Evolutionary conservation across 257 asterid genomes (phyloP).

Genomic region (Fraxinus excelsior): DNA sequence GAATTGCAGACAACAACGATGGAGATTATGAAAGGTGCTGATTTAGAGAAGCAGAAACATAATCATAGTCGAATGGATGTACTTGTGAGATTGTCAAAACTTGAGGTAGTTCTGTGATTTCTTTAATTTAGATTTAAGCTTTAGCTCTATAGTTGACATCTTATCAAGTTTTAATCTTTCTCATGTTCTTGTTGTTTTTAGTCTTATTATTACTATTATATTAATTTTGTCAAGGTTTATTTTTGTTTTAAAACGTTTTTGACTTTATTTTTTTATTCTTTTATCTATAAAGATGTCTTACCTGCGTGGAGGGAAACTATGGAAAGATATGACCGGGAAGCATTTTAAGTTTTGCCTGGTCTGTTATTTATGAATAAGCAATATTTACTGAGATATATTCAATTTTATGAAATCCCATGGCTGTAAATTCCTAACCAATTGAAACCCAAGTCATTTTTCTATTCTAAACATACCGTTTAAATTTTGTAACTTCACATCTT

Average conservation of each 20-base stretch:
- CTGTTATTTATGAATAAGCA: conserved; percentile 20
- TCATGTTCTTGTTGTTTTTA: neutral
- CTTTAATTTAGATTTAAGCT: conserved; percentile 17
- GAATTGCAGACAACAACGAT: conserved; percentile 84
- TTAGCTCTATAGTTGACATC: conserved; percentile 11
- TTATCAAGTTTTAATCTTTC: neutral
- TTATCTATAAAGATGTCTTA: conserved; percentile 50
- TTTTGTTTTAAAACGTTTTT: neutral
- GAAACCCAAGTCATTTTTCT: neutral
- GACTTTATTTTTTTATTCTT: neutral
- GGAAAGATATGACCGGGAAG: conserved; percentile 76
- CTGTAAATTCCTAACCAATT: neutral
- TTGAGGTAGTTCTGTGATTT: conserved; percentile 56
- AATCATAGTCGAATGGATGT: conserved; percentile 91
- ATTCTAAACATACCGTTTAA: too few species aligned
- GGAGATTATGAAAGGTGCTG: conserved; percentile 97
- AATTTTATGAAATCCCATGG: conserved; percentile 6
- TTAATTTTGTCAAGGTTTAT: conserved; percentile 12
- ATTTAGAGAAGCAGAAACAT: conserved; percentile 89
- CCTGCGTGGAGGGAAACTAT: conserved; percentile 87
- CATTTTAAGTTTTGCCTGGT: conserved; percentile 60
- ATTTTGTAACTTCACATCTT: too few species aligned
- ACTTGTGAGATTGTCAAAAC: conserved; percentile 69
- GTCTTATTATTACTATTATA: conserved; percentile 12
- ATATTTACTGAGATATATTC: neutral